phyloP scores from a whole-genome alignment of 495 filamentous ascomycete species.

The Penicillium diatomitis region DNA sequence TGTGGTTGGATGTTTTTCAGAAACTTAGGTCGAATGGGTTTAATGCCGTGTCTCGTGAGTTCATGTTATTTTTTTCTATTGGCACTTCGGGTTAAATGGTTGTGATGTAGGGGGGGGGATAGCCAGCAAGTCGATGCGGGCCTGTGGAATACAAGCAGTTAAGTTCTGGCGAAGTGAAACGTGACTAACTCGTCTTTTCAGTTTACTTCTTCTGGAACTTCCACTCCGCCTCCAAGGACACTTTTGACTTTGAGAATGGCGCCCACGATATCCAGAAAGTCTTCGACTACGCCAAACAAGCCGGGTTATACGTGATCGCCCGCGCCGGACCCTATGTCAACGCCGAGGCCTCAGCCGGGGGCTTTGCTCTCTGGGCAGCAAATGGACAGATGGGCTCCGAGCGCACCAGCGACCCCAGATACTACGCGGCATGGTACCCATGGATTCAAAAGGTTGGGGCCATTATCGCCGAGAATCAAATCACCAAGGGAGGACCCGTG shows the following conservation, averaged over 20 bases:
- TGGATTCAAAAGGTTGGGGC: constrained; percentile 37
- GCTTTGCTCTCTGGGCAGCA: constrained; percentile 42
- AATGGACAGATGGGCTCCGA: constrained; percentile 40
- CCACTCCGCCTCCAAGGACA: constrained; percentile 39
- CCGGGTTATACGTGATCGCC: constrained; percentile 49
- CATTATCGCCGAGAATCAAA: constrained; percentile 40
- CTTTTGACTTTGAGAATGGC: constrained; percentile 47
- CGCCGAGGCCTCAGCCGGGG: constrained; percentile 41
- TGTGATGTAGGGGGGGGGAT: too few relatives aligned
- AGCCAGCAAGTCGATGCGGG: too few relatives aligned
- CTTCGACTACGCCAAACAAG: constrained; percentile 46
- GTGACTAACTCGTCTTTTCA: not conserved
- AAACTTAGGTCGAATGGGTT: constrained; percentile 52
- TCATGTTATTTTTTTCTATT: not conserved
- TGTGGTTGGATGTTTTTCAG: constrained; percentile 55
- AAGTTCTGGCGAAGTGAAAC: too few relatives aligned
- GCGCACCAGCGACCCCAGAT: constrained; percentile 32
- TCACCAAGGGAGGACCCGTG: constrained; percentile 44
- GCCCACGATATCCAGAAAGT: constrained; percentile 44
- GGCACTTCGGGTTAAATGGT: too few relatives aligned
- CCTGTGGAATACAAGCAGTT: too few relatives aligned
- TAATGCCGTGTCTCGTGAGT: constrained; percentile 37
- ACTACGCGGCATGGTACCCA: constrained; percentile 35
- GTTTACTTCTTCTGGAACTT: constrained; percentile 51
- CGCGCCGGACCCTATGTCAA: constrained; percentile 54